Conservation (phyloP, 2,329 filamentous ascomycete species). For the Penicillium digitatum region DNA sequence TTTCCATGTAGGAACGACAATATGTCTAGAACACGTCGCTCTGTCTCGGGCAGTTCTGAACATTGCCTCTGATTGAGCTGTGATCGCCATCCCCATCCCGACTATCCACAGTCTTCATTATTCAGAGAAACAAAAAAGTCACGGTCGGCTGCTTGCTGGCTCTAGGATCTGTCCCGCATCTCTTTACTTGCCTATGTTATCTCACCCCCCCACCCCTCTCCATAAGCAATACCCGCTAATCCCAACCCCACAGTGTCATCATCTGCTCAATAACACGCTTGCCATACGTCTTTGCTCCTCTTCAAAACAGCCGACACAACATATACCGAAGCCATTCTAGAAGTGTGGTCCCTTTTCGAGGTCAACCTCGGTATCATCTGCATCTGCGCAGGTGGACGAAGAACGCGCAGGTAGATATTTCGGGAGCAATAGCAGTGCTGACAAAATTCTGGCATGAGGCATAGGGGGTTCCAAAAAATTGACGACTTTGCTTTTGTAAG, state of each 20-base stretch:
- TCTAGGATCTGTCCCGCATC: background rate
- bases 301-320: background rate
- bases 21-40: background rate
- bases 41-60: background rate
- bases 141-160: background rate
- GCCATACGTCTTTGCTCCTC: background rate
- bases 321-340: background rate
- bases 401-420: background rate
- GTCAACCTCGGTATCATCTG: slow-evolving; percentile 20
- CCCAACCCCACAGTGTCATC: background rate
- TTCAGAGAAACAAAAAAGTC: background rate
- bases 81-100: background rate
- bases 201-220: background rate
- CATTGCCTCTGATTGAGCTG: background rate
- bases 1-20: background rate
- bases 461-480: too few relatives aligned
- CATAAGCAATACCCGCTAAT: background rate
- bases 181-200: too few relatives aligned
- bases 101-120: background rate
- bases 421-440: background rate
- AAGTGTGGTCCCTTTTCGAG: slow-evolving; percentile 15
- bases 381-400: slow-evolving; percentile 10
- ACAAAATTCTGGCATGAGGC: background rate
- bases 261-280: background rate
- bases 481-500: too few relatives aligned